Base-by-base conservation (phyloP, 2,329 filamentous ascomycete genomes). In the Rugonectria rugulosa region DNA sequence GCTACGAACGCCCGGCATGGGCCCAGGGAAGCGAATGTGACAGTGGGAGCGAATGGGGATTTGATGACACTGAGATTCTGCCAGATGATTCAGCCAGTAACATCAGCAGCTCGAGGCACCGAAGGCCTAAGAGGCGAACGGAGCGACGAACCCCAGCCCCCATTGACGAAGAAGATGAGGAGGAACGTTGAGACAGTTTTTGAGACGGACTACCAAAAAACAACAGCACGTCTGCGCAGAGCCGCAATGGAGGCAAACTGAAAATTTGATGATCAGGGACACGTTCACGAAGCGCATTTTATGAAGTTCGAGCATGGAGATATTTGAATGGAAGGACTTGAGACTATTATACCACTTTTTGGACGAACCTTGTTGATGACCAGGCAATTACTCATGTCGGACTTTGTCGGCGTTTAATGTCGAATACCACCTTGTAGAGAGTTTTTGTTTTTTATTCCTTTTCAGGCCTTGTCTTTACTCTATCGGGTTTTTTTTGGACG, bases 81-180 rank as follows among this genome's bases (percentile, higher is more conserved):
- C 90, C 90, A 0, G 90, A 94, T 67, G 90, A 94, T 72, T 89
- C 85, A 50, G 90, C 90, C 20, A 92, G 89, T 73, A 92, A 93
- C 69, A 90, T 94, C 56, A 88, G 85, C 68, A 90, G 87, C 69
- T 88, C 87, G 48, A 74, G 88, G 64, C 81, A 88, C 67, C 80
- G 87, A 63, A 79, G 86, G 68, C 88, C 85, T 36, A 90, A 88
- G 79, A 78, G 87, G 68, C 82, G 86, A 65, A 84, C 82, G 60
- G 87, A 91, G 74, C 79, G 89, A 61, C 80, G 87, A 56, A 91
- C 88, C 17, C 89, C 89, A 1, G 89, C 88, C 12, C 83, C 86
- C 6, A 89, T 92, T 51, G 86, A 89, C 66, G 88, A 91, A 70
- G 90, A 94, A 63, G 78, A 81, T 0, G 78, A 92, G 29, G 94